Percentiles rank a stretch among this genome's conserved stretches.
Conservation (phyloP, 2,329 filamentous ascomycete species). For the Diplodia intermedia region DNA sequence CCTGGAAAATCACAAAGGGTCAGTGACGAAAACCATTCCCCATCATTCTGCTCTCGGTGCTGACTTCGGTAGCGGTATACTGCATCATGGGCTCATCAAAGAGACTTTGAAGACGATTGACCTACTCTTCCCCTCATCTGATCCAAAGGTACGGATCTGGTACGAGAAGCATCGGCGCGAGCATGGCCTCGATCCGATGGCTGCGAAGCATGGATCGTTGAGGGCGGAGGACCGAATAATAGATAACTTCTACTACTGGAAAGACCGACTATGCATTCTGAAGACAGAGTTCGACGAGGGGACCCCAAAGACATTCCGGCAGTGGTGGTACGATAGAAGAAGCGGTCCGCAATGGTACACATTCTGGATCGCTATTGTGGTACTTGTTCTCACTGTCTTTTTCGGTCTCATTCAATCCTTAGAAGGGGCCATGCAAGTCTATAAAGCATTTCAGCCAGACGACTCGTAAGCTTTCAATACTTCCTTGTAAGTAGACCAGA, state of each 20-base stretch:
- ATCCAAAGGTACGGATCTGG: slow-evolving; percentile 39
- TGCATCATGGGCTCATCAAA: slow-evolving; percentile 43
- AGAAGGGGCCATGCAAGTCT: slow-evolving; percentile 52
- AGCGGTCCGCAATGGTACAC: slow-evolving; percentile 56
- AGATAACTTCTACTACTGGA: slow-evolving; percentile 50
- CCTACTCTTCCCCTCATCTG: slow-evolving; percentile 47
- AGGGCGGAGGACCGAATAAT: slow-evolving; percentile 45
- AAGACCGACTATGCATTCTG: slow-evolving; percentile 52
- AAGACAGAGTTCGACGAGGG: slow-evolving; percentile 54
- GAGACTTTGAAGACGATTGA: slow-evolving; percentile 50
- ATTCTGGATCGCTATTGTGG: slow-evolving; percentile 54
- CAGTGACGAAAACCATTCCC: neutral
- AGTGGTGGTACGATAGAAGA: slow-evolving; percentile 55
- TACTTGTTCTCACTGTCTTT: slow-evolving; percentile 47
- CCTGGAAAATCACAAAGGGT: slow-evolving; percentile 41
- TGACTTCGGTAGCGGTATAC: slow-evolving; percentile 37
- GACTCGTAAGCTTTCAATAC: neutral
- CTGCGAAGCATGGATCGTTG: slow-evolving; percentile 43
- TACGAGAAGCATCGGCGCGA: slow-evolving; percentile 34
- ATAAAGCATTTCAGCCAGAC: slow-evolving; percentile 31
- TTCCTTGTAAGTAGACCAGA: neutral
- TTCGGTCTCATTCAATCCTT: slow-evolving; percentile 55
- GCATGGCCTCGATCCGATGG: slow-evolving; percentile 40
- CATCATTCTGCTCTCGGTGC: neutral
- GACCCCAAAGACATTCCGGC: slow-evolving; percentile 44